These are phyloP conservation scores for Brassica nigra DNA, from an alignment of 345 rosid genomes.

Conservation along the genomic window DNA sequence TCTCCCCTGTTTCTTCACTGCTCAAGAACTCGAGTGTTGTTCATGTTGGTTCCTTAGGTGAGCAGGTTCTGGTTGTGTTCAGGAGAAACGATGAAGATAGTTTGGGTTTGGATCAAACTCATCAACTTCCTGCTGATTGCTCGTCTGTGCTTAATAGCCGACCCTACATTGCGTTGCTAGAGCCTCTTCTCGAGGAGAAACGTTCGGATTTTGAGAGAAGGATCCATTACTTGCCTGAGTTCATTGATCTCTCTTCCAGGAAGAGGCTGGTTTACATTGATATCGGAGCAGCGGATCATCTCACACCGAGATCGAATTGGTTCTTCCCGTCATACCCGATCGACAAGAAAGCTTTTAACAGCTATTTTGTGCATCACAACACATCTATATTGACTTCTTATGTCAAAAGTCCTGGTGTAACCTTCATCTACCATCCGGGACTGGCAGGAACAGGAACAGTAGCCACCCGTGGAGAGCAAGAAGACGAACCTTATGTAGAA, in stretches of 20 bases:
- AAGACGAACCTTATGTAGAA: conserved; percentile 51
- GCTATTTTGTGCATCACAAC: conserved; percentile 79
- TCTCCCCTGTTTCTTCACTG: conserved; percentile 69
- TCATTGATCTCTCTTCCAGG: conserved; percentile 49
- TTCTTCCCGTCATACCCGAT: conserved; percentile 72
- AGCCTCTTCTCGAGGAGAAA: conserved; percentile 60
- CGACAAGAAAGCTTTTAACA: conserved; percentile 57
- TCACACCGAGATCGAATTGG: conserved; percentile 52
- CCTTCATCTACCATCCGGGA: conserved; percentile 81
- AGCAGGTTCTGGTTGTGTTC: conserved; percentile 70
- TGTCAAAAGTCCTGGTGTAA: conserved; percentile 68
- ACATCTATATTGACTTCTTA: conserved; percentile 70
- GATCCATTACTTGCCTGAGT: conserved; percentile 65
- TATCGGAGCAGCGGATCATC: conserved; percentile 67
- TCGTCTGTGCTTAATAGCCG: conserved; percentile 49
- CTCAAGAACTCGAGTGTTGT: conserved; percentile 69
- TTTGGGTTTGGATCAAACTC: conserved; percentile 49
- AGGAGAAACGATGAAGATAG: conserved; percentile 49
- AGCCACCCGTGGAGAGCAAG: conserved; percentile 40
- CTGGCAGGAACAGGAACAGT: conserved; percentile 44
- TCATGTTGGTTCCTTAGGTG: conserved; percentile 59
- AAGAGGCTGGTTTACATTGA: conserved; percentile 64
- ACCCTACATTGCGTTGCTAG: conserved; percentile 52
- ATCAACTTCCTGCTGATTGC: conserved; percentile 59
- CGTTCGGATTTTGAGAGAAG: conserved; percentile 44